Base-by-base conservation (phyloP, 2,329 filamentous ascomycete genomes). In the Elsinoe australis region DNA sequence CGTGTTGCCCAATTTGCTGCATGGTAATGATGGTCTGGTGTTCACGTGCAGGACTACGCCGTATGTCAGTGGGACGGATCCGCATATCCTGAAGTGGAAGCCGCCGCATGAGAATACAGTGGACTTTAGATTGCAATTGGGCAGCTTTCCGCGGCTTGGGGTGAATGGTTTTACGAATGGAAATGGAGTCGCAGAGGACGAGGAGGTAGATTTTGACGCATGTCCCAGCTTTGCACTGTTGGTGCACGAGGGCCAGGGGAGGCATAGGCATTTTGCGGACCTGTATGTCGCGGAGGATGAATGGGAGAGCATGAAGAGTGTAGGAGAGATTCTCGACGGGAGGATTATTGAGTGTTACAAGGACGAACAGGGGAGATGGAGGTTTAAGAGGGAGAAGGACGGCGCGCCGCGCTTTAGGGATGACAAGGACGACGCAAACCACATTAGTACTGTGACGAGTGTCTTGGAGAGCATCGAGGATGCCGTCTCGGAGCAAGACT, bases 61-160 rank as follows among this genome's bases (percentile, higher is more conserved):
- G 7, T 98, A 98, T 70, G 82, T 83, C 58, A 83, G 85, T 55
- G 92, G 92, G 56, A 98, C 92, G 9, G 92, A 98, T 66, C 79
- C 79, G 42, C 83, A 95, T 64, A 98, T 95, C 54, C 72, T 98
- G 31, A 98, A 98, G 66, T 98, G 92, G 92, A 98, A 98, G 68
- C 88, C 90, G 0, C 87, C 87, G 3, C 75, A 86, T 55, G 92
- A 98, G 65, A 98, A 98, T 69, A 94, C 88, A 0, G 80, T 98
- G 56, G 92, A 98, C 64, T 95, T 95, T 64, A 78, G 84, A 33
- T 75, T 96, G 58, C 78, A 78, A 45, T 75, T 98, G 34, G 70
- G 66, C 47, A 73, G 76, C 9, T 96, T 95, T 59, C 84, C 85
- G 0, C 61, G 72, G 0, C 71, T 83, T n/a, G 76, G 85, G 8